phyloP scores from a whole-genome alignment of 2,329 filamentous ascomycete genomes.

The Calonectria hawksworthii region DNA sequence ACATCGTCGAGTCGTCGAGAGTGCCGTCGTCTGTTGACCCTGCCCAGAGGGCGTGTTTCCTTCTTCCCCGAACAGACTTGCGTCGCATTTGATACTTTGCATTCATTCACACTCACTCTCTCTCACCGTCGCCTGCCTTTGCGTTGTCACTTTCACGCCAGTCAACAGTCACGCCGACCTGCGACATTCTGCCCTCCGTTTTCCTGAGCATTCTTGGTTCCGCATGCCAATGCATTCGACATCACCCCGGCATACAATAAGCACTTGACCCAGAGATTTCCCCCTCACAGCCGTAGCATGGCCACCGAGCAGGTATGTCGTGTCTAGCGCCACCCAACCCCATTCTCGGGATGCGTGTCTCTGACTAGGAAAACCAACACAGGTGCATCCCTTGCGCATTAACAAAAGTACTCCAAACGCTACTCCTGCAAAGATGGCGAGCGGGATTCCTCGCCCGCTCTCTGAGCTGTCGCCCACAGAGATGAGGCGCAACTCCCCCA shows the following conservation, averaged over 20 bases:
- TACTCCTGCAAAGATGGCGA: slow-evolving; percentile 75
- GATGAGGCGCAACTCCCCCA: slow-evolving; percentile 91
- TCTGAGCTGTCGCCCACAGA: slow-evolving; percentile 91
- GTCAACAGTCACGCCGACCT: slow-evolving; percentile 33
- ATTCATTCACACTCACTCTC: slow-evolving; percentile 36
- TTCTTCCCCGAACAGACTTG: slow-evolving; percentile 41
- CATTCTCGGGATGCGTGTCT: slow-evolving; percentile 38
- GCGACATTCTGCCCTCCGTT: slow-evolving; percentile 49
- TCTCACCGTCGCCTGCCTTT: slow-evolving; percentile 14
- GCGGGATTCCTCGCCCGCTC: slow-evolving; percentile 78
- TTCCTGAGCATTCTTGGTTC: slow-evolving; percentile 39
- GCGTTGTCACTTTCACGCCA: slow-evolving; percentile 14
- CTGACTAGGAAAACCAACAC: slow-evolving; percentile 39
- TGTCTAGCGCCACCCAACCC: slow-evolving; percentile 30
- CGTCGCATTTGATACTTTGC: slow-evolving; percentile 42
- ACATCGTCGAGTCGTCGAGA: slow-evolving; percentile 41
- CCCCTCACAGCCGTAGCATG: slow-evolving; percentile 48
- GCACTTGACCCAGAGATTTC: slow-evolving; percentile 32
- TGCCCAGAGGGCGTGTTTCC: slow-evolving; percentile 40
- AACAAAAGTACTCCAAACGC: slow-evolving; percentile 74
- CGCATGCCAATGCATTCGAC: slow-evolving; percentile 53
- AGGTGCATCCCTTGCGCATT: slow-evolving; percentile 86
- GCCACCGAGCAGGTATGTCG: slow-evolving; percentile 56
- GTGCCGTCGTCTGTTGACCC: slow-evolving; percentile 39
- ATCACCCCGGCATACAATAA: slow-evolving; percentile 43